These are phyloP conservation scores for Postia placenta DNA, from an alignment of 768 basidiomycete species.

Conservation along the genomic window DNA sequence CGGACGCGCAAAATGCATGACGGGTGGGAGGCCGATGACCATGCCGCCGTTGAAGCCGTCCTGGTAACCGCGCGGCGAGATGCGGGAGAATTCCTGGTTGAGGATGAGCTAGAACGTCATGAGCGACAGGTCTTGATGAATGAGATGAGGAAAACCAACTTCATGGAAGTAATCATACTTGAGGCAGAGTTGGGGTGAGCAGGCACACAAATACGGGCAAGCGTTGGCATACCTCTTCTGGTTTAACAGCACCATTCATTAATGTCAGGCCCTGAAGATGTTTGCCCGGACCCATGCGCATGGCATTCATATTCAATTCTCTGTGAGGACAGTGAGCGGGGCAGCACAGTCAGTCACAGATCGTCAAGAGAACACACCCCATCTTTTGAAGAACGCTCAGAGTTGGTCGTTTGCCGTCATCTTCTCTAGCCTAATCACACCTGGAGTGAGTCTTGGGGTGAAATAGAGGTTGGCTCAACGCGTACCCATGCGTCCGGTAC, in stretches of 20 bases:
- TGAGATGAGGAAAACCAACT: conserved; percentile 22
- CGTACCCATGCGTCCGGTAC: conserved; percentile 33
- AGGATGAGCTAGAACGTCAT: conserved; percentile 50
- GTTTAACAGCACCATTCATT: conserved; percentile 68
- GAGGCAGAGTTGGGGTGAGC: background rate
- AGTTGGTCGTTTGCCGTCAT: conserved; percentile 84
- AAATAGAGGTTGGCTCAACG: background rate
- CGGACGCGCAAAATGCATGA: conserved; percentile 73
- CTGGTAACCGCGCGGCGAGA: conserved; percentile 69
- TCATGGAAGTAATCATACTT: conserved; percentile 88
- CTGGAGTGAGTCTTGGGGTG: background rate
- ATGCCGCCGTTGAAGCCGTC: conserved; percentile 74
- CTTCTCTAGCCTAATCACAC: conserved; percentile 73
- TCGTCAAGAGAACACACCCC: conserved; percentile 44
- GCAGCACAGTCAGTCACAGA: background rate
- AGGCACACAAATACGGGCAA: background rate
- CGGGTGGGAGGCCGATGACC: conserved; percentile 80
- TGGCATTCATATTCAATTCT: conserved; percentile 72
- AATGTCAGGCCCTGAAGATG: conserved; percentile 77
- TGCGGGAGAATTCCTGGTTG: conserved; percentile 70
- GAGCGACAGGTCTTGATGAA: background rate
- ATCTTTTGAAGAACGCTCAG: conserved; percentile 74
- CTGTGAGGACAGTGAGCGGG: conserved; percentile 25
- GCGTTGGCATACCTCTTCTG: conserved; percentile 51
- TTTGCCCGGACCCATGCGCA: conserved; percentile 89